Percentiles rank a stretch among this genome's conserved stretches.
phyloP scores from a whole-genome alignment of 441 rosid species.

The Theobroma grandiflorum region DNA sequence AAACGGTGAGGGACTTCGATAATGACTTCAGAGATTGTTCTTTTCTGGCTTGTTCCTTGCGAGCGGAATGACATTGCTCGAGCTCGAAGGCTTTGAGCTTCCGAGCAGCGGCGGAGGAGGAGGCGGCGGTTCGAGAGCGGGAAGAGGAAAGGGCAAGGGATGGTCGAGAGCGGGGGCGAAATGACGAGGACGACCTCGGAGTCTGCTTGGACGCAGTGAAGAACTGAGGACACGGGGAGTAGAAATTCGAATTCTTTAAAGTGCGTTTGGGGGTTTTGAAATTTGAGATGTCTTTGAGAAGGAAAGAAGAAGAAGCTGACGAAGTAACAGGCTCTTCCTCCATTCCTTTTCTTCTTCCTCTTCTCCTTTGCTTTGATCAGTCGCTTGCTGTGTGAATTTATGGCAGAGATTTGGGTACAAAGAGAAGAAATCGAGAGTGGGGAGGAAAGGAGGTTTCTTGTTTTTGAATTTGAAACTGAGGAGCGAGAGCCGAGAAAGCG shows the following conservation, averaged over 20 bases:
- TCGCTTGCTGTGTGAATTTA: neutral
- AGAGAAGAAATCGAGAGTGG: neutral
- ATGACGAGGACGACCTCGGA: slow-evolving; percentile 45
- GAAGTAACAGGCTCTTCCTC: slow-evolving; percentile 45
- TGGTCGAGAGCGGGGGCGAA: slow-evolving; percentile 40
- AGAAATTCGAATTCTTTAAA: slow-evolving; percentile 37
- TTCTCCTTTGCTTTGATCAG: neutral
- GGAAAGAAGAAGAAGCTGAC: slow-evolving; percentile 26
- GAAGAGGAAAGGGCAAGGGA: slow-evolving; percentile 41
- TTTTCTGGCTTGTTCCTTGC: slow-evolving; percentile 65
- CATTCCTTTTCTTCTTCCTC: neutral
- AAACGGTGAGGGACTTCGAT: slow-evolving; percentile 75
- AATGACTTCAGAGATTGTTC: slow-evolving; percentile 70
- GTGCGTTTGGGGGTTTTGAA: slow-evolving; percentile 81
- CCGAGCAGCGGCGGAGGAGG: slow-evolving; percentile 42
- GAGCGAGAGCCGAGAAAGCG: neutral
- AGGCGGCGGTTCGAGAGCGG: slow-evolving; percentile 33
- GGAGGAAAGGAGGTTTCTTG: neutral
- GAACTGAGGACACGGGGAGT: slow-evolving; percentile 56
- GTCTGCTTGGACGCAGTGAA: slow-evolving; percentile 76
- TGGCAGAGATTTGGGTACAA: neutral
- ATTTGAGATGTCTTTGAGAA: slow-evolving; percentile 76
- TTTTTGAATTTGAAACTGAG: slow-evolving; percentile 6
- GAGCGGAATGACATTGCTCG: slow-evolving; percentile 80
- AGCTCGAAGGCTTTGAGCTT: slow-evolving; percentile 74